phyloP scores from a whole-genome alignment of 345 rosid genomes.

The Salix suchowensis region DNA sequence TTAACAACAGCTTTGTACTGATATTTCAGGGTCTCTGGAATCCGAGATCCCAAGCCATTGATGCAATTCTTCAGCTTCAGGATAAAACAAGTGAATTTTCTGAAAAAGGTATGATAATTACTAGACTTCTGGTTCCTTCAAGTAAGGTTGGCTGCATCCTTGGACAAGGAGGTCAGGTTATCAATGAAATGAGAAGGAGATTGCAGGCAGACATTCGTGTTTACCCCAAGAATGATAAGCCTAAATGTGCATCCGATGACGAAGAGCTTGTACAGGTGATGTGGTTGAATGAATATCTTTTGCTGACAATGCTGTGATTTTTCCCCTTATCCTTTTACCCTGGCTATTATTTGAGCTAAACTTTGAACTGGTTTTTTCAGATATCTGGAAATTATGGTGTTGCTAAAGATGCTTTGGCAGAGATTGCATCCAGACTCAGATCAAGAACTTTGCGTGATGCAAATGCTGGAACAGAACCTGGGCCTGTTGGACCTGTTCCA shows the following conservation, averaged over 20 bases:
- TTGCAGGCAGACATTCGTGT: slow-evolving; percentile 56
- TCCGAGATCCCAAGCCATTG: slow-evolving; percentile 48
- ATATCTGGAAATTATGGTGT: slow-evolving; percentile 47
- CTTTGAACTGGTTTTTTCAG: slow-evolving; percentile 21
- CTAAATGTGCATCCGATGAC: slow-evolving; percentile 48
- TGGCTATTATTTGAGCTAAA: neutral
- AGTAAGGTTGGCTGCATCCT: slow-evolving; percentile 55
- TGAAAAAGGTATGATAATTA: slow-evolving; percentile 40
- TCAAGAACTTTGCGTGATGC: slow-evolving; percentile 48
- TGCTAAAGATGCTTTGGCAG: slow-evolving; percentile 55
- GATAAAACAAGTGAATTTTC: slow-evolving; percentile 41
- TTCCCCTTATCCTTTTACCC: neutral
- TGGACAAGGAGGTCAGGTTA: slow-evolving; percentile 61
- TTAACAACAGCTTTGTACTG: slow-evolving; percentile 18
- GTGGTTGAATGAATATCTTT: neutral
- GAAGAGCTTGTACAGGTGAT: slow-evolving; percentile 63
- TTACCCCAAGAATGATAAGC: slow-evolving; percentile 49
- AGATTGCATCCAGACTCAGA: slow-evolving; percentile 47
- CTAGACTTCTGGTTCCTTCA: slow-evolving; percentile 57
- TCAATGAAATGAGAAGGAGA: slow-evolving; percentile 64
- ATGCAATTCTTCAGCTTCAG: slow-evolving; percentile 57
- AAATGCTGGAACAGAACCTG: slow-evolving; percentile 34
- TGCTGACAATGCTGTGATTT: neutral
- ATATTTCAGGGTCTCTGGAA: slow-evolving; percentile 39
- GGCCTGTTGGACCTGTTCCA: slow-evolving; percentile 26